Percentiles rank a stretch among this genome's conserved stretches.
Conservation (phyloP, 257 asterid genomes). For the Plantago ovata region DNA sequence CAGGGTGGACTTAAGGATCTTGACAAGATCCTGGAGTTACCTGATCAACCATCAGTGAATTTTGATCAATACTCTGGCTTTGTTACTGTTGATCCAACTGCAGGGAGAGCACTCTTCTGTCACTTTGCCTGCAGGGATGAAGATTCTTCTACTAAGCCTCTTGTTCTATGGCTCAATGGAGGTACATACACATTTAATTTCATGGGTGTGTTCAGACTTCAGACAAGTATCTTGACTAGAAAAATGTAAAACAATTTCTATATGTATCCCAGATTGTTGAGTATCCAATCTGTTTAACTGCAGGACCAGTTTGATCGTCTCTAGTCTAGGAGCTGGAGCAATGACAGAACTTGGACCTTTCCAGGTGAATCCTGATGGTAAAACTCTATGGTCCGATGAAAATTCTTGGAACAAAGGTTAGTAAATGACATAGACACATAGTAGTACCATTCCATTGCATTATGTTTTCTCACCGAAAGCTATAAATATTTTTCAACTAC, state of each 20-base stretch:
- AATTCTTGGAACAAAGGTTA: constrained; percentile 31
- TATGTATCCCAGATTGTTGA: neutral
- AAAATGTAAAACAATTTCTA: neutral
- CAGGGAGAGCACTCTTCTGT: neutral
- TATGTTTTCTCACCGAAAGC: too few species aligned
- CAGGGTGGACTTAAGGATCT: too few species aligned
- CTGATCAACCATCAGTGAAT: too few species aligned
- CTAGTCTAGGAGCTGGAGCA: constrained; percentile 30
- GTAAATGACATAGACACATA: neutral
- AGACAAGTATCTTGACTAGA: neutral
- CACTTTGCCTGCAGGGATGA: neutral
- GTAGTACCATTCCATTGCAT: too few species aligned
- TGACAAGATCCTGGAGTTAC: too few species aligned
- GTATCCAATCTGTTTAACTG: neutral
- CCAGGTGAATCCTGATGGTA: constrained; percentile 25
- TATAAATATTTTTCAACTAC: too few species aligned
- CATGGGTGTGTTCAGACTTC: too few species aligned
- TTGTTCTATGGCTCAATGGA: constrained; percentile 3
- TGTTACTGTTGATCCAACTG: neutral
- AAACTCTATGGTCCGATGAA: constrained; percentile 21
- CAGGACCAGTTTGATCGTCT: constrained; percentile 38
- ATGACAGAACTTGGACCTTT: constrained; percentile 32
- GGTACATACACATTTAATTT: too few species aligned
- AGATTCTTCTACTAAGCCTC: neutral
- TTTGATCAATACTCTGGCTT: neutral